Base-by-base conservation (phyloP, 1,139 yeast genomes). In the Cylindricascospora bacillispora region DNA sequence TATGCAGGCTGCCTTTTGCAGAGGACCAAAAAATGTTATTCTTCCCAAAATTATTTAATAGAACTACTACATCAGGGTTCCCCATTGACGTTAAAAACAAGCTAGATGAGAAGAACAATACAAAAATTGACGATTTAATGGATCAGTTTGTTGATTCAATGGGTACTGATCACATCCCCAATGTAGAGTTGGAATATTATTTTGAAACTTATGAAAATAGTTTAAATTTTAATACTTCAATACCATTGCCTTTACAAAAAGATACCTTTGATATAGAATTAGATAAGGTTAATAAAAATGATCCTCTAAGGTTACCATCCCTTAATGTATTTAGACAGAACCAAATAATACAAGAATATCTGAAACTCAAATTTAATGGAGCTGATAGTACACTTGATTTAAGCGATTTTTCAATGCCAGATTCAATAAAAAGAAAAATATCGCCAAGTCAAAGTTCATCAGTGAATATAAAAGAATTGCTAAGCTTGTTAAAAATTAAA, bases 1-100 rank as follows among this genome's bases (percentile, higher is more conserved):
- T 63, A 33, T 52, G 54, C 5, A 60, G 75, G 25, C 49, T 85
- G n/a, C 93, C 95, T 1, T 81, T 70, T 52, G 66, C 67, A 20
- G 94, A 83, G 42, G 95, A 86, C 48, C 78, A 73, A 40, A 71
- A 77, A 38, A 57, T 68, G 10, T 73, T 79, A 11, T 61, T 62
- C 27, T 78, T 80, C 41, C 76, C 81, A 1, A 57, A 59, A 14
- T 52, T 81, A 28, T 50, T 61, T 1, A 52, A 59, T 4, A 40
- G 60, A 13, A 47, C 41, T 16, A 54, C 58, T 4, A 49, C 58
- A 3, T 47, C 54, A 6, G 65, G 64, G n/a, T 16, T 18, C 13
- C 15, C 27, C 2, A 51, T 52, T 26, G 34, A 41, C 7, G 38
- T 57, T 22, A 38, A 38, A 5, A 36, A 40, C 10, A 45, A 49